Evolutionary conservation across 139 green algal species (phyloP).

Genomic region (Gonium pectorale): DNA sequence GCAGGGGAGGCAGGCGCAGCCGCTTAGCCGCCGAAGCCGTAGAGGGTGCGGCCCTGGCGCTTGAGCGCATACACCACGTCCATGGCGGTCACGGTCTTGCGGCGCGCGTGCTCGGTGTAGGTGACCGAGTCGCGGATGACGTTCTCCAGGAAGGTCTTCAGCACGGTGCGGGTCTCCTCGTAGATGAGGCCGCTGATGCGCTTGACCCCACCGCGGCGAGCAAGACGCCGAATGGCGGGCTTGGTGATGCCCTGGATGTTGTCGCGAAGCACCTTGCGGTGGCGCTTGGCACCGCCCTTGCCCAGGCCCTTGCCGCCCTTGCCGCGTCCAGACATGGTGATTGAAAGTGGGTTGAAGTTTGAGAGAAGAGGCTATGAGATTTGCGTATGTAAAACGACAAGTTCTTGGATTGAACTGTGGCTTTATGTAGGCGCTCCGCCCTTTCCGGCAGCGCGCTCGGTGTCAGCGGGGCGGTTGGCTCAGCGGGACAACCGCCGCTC

Average conservation of each 20-base stretch:
- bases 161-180: slow-evolving; percentile 89
- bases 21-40: slow-evolving; percentile 95
- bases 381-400: too few relatives aligned
- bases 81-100: slow-evolving; percentile 97
- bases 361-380: too few relatives aligned
- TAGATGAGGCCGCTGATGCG: slow-evolving; percentile 94
- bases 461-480: too few relatives aligned
- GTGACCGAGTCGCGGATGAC: slow-evolving; percentile 95
- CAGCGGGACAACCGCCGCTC: too few relatives aligned
- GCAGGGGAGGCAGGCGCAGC: too few relatives aligned
- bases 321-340: slow-evolving; percentile 59
- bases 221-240: slow-evolving; percentile 88
- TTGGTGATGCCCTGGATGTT: slow-evolving; percentile 98
- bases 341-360: too few relatives aligned
- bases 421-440: too few relatives aligned
- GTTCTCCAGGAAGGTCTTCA: slow-evolving; percentile 96
- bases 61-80: slow-evolving; percentile 97
- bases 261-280: slow-evolving; percentile 93
- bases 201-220: slow-evolving; percentile 89
- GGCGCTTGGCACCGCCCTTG: slow-evolving; percentile 92
- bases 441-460: too few relatives aligned
- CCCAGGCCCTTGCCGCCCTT: slow-evolving; percentile 94
- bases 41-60: slow-evolving; percentile 95
- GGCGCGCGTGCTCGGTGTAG: slow-evolving; percentile 97
- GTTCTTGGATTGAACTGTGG: too few relatives aligned